phyloP scores from a whole-genome alignment of 2,329 filamentous ascomycete genomes.

The Pseudocercospora crystallina region DNA sequence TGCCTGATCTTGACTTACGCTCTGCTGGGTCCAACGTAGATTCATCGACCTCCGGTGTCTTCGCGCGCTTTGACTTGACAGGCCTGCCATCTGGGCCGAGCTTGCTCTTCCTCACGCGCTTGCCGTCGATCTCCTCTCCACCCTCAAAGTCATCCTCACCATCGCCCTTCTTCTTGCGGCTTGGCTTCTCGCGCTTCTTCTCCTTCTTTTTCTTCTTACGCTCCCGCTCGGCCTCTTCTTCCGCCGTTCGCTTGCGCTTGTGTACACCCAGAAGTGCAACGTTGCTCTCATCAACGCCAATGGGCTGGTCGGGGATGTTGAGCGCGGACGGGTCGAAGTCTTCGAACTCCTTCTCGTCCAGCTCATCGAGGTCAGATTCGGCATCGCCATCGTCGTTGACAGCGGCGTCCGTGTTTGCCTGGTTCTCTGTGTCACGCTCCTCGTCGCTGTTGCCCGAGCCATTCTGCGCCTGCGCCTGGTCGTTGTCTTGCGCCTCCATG shows the following conservation, averaged over 20 bases:
- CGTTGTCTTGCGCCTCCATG: conserved; percentile 45
- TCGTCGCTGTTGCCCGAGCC: conserved; percentile 26
- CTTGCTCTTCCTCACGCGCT: conserved; percentile 53
- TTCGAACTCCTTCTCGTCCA: conserved; percentile 65
- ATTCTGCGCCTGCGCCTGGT: conserved; percentile 29
- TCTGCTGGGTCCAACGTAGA: conserved; percentile 77
- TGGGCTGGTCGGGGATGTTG: conserved; percentile 60
- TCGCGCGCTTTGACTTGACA: conserved; percentile 45
- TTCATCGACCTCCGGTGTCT: conserved; percentile 60
- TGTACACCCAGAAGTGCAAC: conserved; percentile 61
- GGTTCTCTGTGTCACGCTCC: conserved; percentile 15
- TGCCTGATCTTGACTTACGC: conserved; percentile 50
- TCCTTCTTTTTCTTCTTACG: conserved; percentile 42
- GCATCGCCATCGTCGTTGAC: conserved; percentile 54
- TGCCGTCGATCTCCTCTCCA: conserved; percentile 55
- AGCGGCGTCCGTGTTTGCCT: conserved; percentile 31
- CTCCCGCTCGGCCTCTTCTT: conserved; percentile 58
- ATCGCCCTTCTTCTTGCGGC: conserved; percentile 19
- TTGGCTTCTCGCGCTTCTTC: conserved; percentile 27
- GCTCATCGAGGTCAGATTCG: conserved; percentile 62
- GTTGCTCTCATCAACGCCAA: conserved; percentile 62
- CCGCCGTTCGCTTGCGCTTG: conserved; percentile 65
- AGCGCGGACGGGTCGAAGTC: conserved; percentile 63
- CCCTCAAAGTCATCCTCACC: conserved; percentile 26
- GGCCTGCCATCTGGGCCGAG: conserved; percentile 47